Evolutionary conservation across 2,329 filamentous ascomycete species (phyloP).

Genomic region (Colletotrichum tropicicola): DNA sequence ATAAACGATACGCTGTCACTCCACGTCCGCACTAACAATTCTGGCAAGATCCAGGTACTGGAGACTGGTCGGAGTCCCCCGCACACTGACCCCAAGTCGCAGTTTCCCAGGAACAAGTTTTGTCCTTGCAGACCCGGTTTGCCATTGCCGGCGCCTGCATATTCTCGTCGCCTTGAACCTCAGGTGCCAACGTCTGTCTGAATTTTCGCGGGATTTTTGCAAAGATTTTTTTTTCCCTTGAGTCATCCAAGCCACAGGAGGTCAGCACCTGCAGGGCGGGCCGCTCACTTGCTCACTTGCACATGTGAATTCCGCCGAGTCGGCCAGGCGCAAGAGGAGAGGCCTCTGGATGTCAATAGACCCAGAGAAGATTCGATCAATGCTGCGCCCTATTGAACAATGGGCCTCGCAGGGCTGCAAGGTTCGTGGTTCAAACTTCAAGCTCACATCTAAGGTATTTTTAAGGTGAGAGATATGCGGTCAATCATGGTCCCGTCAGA

Average conservation of each 20-base stretch:
- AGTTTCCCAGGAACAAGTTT: slow-evolving; percentile 15
- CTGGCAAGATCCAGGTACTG: neutral
- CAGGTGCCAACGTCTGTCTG: neutral
- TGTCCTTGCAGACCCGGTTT: slow-evolving; percentile 7
- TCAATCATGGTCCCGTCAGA: slow-evolving; percentile 15
- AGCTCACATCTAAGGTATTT: slow-evolving; percentile 22
- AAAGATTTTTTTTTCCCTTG: slow-evolving; percentile 2
- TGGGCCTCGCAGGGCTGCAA: neutral
- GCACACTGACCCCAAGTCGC: neutral
- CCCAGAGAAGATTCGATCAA: neutral
- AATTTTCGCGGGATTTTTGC: neutral
- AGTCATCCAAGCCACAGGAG: slow-evolving; percentile 2
- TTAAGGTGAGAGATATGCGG: slow-evolving; percentile 25
- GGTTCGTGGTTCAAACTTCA: neutral
- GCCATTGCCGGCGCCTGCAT: slow-evolving; percentile 8
- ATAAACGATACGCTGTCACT: neutral
- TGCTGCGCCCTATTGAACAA: neutral
- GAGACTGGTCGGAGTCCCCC: neutral
- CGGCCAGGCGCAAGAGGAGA: neutral
- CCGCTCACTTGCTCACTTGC: neutral
- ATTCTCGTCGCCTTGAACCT: neutral
- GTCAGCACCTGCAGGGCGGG: neutral
- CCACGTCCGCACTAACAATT: neutral
- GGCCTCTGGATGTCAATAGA: neutral
- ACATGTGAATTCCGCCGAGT: neutral